These are phyloP conservation scores for Cytospora schulzeri DNA, from an alignment of 2,329 filamentous ascomycete species.

Conservation along the genomic window DNA sequence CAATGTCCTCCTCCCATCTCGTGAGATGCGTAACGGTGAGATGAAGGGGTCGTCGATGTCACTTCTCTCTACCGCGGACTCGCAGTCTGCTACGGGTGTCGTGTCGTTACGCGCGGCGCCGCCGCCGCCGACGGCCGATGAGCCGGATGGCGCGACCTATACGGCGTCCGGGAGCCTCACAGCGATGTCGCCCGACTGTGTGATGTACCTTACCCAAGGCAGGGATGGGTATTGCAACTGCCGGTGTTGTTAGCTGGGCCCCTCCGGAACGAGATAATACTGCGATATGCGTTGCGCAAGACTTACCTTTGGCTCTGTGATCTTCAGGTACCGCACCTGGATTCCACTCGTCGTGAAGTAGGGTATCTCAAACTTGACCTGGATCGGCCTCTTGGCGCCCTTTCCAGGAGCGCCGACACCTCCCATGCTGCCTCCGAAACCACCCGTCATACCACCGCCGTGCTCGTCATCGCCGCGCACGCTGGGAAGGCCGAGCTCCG, in stretches of 20 bases:
- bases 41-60: neutral
- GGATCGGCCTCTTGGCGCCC: slow-evolving; percentile 89
- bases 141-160: slow-evolving; percentile 43
- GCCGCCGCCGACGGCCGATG: neutral
- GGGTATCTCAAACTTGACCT: slow-evolving; percentile 99
- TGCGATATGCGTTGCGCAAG: neutral
- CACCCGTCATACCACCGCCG: slow-evolving; percentile 95
- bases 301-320: slow-evolving; percentile 96
- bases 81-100: neutral
- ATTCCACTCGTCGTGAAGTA: slow-evolving; percentile 99
- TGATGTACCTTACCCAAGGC: slow-evolving; percentile 98
- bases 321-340: slow-evolving; percentile 97
- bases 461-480: slow-evolving; percentile 95
- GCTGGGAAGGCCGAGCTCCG: slow-evolving; percentile 89
- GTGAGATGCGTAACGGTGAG: neutral
- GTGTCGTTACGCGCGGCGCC: neutral
- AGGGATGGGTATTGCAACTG: slow-evolving; percentile 97
- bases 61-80: neutral
- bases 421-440: slow-evolving; percentile 95
- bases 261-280: slow-evolving; percentile 16
- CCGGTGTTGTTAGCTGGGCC: slow-evolving; percentile 7
- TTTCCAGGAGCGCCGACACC: slow-evolving; percentile 78
- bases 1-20: neutral
- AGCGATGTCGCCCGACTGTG: slow-evolving; percentile 94
- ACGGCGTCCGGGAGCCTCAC: slow-evolving; percentile 90